Base-by-base conservation (phyloP, 441 rosid species). In the Biscutella laevigata region DNA sequence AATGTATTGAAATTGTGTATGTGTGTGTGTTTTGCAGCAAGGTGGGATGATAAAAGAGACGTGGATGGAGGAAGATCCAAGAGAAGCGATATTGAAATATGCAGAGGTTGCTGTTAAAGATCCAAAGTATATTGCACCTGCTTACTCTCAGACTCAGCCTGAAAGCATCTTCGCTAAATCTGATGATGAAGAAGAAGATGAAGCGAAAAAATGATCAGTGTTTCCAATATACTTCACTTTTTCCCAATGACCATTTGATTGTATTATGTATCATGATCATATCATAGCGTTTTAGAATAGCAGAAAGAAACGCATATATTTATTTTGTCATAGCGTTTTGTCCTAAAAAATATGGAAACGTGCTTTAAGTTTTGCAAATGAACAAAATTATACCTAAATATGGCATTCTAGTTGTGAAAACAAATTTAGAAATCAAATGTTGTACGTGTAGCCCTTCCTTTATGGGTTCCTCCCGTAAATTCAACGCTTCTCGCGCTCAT, bases 1-100 rank as follows among this genome's bases (percentile, higher is more conserved):
- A 13, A 34, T 10, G 14, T 35, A 16, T 11, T 42, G 35, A 26
- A 13, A 9, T 5, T 6, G 8, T 49, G 26, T 71, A 48, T 13
- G 57, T 59, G 21, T 25, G 26, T 39, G 50, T 39, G 46, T 28
- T 34, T 78, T 77, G 71, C 86, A 92, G 97, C 95, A 92, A 92
- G 97, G 99, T 37, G 99, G 99, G 57, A 75, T 92, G 95, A 82
- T 92, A 62, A 92, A 92, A 75, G 99, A 86, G 75, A 92, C 97
- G 19, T 92, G 99, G 99, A 92, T 92, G 97, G 97, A 92, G 22
- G 97, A 88, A 78, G 99, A 92, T 75, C 97, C 97, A 17, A 82
- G 99, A 67, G 99, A 88, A 76, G 99, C 99, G 15, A 88, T 92
- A 59, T 67, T 88, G 65, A 92, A 86, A 70, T 82, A 77, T 46